Evolutionary conservation across 192 early-diverging fungal genomes (phyloP).

Genomic region (Backusella tarrabulga): DNA sequence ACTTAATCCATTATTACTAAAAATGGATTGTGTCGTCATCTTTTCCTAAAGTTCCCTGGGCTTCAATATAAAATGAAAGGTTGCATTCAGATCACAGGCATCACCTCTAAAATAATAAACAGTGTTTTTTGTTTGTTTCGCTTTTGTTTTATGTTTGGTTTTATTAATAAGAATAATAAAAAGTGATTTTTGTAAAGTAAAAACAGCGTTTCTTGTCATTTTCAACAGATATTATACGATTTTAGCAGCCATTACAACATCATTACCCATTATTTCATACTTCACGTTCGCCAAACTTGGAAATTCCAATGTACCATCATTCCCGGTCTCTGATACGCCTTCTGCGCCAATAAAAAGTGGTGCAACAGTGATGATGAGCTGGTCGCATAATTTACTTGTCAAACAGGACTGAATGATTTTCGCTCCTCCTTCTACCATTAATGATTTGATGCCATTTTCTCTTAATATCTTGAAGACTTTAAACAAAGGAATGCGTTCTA

Average conservation of each 20-base stretch:
- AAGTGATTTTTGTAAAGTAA: too few relatives aligned
- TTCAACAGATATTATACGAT: not conserved
- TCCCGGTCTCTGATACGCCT: conserved; percentile 49
- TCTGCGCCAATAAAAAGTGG: conserved; percentile 64
- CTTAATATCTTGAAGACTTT: conserved; percentile 28
- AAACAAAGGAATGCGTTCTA: conserved; percentile 11
- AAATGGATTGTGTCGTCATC: too few relatives aligned
- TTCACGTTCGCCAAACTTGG: not conserved
- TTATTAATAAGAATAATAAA: not conserved
- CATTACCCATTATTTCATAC: conserved; percentile 35
- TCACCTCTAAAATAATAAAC: too few relatives aligned
- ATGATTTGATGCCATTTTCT: conserved; percentile 38
- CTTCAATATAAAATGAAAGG: too few relatives aligned
- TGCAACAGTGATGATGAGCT: conserved; percentile 68
- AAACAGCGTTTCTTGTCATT: not conserved
- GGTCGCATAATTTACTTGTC: conserved; percentile 39
- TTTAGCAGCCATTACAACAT: conserved; percentile 4
- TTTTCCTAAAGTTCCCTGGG: too few relatives aligned
- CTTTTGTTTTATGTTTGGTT: not conserved
- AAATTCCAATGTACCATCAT: not conserved
- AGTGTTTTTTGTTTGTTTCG: too few relatives aligned
- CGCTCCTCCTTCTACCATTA: conserved; percentile 94
- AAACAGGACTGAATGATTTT: conserved; percentile 69
- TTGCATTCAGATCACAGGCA: too few relatives aligned
- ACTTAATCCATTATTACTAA: too few relatives aligned